A percentile compares a stretch with the other conserved stretches of the same genome.
Conservation (phyloP, 108 stramenopile species). For the Nitzschia sp. region DNA sequence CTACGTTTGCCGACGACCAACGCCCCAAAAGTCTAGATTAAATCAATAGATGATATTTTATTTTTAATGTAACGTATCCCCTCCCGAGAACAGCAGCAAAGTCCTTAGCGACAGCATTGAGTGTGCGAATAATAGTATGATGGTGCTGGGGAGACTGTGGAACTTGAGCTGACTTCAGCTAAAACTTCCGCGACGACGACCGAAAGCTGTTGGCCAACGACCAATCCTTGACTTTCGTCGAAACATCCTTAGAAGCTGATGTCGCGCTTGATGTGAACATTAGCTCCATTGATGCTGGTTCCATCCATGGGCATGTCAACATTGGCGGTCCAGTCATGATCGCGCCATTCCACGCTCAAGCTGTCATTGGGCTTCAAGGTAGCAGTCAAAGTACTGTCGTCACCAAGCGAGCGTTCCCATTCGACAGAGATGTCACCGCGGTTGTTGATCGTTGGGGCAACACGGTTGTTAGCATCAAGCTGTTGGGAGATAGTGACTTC, state of each 20-base stretch:
- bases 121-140: no score
- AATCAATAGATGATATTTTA: no score
- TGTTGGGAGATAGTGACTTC: constrained; percentile 76
- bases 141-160: no score
- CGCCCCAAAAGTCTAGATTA: no score
- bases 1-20: no score
- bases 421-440: constrained; percentile 75
- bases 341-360: constrained; percentile 84
- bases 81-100: no score
- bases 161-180: no score
- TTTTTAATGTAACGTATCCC: no score
- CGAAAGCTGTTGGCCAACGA: no score
- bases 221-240: no score
- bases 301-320: constrained; percentile 84
- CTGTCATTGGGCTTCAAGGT: constrained; percentile 80
- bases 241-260: constrained; percentile 86
- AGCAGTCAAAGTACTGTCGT: constrained; percentile 68
- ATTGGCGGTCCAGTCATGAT: constrained; percentile 82
- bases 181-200: no score
- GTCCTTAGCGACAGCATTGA: no score
- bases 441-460: constrained; percentile 69
- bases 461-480: constrained; percentile 67
- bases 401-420: constrained; percentile 78
- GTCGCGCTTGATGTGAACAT: constrained; percentile 82
- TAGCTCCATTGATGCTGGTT: constrained; percentile 66